phyloP scores from a whole-genome alignment of 1,284 basidiomycete species.

The Wallemia ichthyophaga region DNA sequence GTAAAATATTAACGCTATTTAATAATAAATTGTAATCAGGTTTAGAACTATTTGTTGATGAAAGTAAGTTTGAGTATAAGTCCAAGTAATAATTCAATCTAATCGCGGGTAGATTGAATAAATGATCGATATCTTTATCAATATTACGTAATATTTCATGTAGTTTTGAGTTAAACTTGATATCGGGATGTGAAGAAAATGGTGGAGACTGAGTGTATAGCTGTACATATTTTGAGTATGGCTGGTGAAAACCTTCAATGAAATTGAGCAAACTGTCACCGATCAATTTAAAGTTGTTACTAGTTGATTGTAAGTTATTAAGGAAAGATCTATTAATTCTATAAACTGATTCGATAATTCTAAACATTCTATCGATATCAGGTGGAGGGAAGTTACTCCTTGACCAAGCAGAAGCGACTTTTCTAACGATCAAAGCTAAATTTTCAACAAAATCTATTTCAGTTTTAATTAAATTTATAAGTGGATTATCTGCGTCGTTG shows the following conservation, averaged over 20 bases:
- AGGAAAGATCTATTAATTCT: neutral
- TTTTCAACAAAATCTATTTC: neutral
- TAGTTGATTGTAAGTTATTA: neutral
- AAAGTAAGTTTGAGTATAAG: neutral
- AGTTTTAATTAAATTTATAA: neutral
- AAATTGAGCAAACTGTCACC: neutral
- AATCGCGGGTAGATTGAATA: neutral
- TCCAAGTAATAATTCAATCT: neutral
- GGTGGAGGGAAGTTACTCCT: neutral
- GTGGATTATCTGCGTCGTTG: neutral
- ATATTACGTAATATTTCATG: neutral
- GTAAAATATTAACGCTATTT: neutral
- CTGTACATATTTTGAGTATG: neutral
- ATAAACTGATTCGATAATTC: neutral
- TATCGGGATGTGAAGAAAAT: neutral
- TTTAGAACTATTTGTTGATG: neutral
- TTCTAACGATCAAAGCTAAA: neutral
- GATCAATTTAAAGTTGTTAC: neutral
- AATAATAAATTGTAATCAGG: neutral
- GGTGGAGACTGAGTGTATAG: neutral
- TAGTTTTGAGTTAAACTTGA: neutral
- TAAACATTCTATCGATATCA: neutral
- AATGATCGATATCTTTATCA: neutral
- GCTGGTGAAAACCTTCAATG: neutral
- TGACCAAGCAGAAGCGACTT: neutral